Evolutionary conservation across 768 basidiomycete species (phyloP), one percentile per base, ranked within the genome.

Genomic region (Suillus cothurnatus): DNA sequence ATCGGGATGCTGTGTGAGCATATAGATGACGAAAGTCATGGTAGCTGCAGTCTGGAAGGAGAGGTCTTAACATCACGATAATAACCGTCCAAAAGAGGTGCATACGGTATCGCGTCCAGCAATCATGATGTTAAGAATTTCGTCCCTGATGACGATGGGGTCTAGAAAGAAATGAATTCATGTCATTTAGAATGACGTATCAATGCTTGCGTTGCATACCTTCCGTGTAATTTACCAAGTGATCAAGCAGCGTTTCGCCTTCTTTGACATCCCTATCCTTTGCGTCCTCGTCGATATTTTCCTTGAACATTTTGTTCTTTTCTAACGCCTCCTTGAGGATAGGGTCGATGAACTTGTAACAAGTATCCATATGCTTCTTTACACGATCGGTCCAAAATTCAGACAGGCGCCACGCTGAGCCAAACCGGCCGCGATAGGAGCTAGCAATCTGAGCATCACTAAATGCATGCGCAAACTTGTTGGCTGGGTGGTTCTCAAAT

Each of bases 151-250:
- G 7, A 78, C 66, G 28, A 64, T 66, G 12, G 64, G 73, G 64
- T 80, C 78, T 79, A 64, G 23, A 36, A 11, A 23, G 23, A 49
- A 56, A 14, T n/a, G 6, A 32, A 53, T 69, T 50, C 60, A 31
- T 50, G 64, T 62, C 45, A 49, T 19, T 19, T 23, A 14, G 39
- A 21, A 14, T 19, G 36, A 9, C 31, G 4, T 6, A 5, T 39
- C 58, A 15, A 28, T 12, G 15, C 12, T 50, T 14, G 26, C 52
- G 67, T 19, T 45, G 65, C 76, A 60, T 36, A 86, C 86, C 84
- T 69, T 86, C 78, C 1, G 85, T 88, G 43, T 80, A 80, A 41
- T 81, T 80, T n/a, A 86, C 80, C 66, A 88, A 69, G 73, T 86
- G 84, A 61, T 85, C 84, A 68, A 87, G 71, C 28, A 86, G 72